Conservation (phyloP, 2,329 filamentous ascomycete genomes). For the Xylaria sp. region DNA sequence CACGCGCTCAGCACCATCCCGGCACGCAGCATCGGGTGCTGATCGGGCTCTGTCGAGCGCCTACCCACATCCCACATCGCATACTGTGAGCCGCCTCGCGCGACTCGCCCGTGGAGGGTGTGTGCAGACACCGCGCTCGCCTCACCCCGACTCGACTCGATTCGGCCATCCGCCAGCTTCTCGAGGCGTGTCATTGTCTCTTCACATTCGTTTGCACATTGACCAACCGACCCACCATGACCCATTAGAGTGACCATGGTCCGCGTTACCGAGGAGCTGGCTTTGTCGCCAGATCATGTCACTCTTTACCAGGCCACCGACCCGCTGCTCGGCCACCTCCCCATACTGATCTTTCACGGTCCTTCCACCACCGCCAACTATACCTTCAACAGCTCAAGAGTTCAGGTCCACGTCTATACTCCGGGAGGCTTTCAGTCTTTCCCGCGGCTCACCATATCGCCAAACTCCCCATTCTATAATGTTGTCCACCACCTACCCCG, state of each 20-base stretch:
- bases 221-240: slow-evolving; percentile 51
- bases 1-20: slow-evolving; percentile 10
- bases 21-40: slow-evolving; percentile 3
- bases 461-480: slow-evolving; percentile 89
- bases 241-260: slow-evolving; percentile 74
- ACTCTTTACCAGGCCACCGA: slow-evolving; percentile 91
- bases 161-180: slow-evolving; percentile 20
- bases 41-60: slow-evolving; percentile 22
- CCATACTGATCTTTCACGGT: slow-evolving; percentile 91
- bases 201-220: slow-evolving; percentile 37
- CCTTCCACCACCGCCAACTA: slow-evolving; percentile 89
- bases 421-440: slow-evolving; percentile 91
- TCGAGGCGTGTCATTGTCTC: slow-evolving; percentile 29
- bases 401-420: slow-evolving; percentile 92
- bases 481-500: slow-evolving; percentile 90
- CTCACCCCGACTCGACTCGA: slow-evolving; percentile 10
- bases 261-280: slow-evolving; percentile 80
- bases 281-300: slow-evolving; percentile 82
- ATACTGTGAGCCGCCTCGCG: slow-evolving; percentile 34
- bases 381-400: slow-evolving; percentile 87
- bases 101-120: slow-evolving; percentile 34
- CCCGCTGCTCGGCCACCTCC: slow-evolving; percentile 80
- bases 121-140: slow-evolving; percentile 24
- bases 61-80: slow-evolving; percentile 17
- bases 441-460: slow-evolving; percentile 90